Evolutionary conservation across 352 stramenopile species (phyloP).

Genomic region (Globisporangium recalcitrans): DNA sequence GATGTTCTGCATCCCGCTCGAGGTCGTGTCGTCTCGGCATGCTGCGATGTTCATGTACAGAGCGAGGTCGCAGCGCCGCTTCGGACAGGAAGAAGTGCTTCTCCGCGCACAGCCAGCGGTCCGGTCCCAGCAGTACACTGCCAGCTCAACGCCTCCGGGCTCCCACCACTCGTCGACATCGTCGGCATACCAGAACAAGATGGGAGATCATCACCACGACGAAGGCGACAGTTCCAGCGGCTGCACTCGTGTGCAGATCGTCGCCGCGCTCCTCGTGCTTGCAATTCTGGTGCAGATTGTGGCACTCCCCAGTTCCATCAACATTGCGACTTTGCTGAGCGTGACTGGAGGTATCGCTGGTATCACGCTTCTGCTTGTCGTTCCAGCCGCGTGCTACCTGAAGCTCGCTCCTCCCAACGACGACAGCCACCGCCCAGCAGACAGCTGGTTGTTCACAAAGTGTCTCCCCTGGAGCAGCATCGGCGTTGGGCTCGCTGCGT

Average conservation of each 20-base stretch:
- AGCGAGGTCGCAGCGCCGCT: slow-evolving; percentile 13
- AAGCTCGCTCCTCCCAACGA: slow-evolving; percentile 23
- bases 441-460: slow-evolving; percentile 22
- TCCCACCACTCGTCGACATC: background rate
- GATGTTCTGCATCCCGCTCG: slow-evolving; percentile 36
- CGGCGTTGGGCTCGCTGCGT: slow-evolving; percentile 23
- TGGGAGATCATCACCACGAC: background rate
- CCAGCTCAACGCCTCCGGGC: slow-evolving; percentile 5
- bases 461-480: slow-evolving; percentile 32
- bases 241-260: slow-evolving; percentile 8
- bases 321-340: slow-evolving; percentile 29
- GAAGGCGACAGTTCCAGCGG: slow-evolving; percentile 6
- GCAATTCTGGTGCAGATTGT: slow-evolving; percentile 32
- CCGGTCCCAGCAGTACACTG: slow-evolving; percentile 3
- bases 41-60: slow-evolving; percentile 33
- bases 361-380: slow-evolving; percentile 41
- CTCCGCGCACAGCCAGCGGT: slow-evolving; percentile 28
- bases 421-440: slow-evolving; percentile 9
- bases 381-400: slow-evolving; percentile 44
- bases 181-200: background rate
- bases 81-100: slow-evolving; percentile 27
- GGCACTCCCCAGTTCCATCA: slow-evolving; percentile 25
- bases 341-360: slow-evolving; percentile 37
- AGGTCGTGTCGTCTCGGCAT: slow-evolving; percentile 48
- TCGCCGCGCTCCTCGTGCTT: slow-evolving; percentile 23